Conservation (phyloP, 1,284 basidiomycete species). For the Cystobasidium pallidum region DNA sequence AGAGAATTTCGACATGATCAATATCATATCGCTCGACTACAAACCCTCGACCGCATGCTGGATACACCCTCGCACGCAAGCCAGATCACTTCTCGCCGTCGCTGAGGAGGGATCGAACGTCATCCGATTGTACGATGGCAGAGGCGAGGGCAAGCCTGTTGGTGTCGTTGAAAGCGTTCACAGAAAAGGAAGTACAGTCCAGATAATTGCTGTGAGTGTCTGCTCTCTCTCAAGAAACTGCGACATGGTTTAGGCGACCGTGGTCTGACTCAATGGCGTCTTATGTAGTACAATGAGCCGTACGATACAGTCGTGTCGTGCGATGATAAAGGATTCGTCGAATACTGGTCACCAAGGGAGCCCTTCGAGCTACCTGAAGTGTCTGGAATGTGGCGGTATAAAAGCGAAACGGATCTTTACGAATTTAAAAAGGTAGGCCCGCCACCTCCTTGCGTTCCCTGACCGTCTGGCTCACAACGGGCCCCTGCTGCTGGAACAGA, state of each 20-base stretch:
- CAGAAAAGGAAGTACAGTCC: conserved; percentile 60
- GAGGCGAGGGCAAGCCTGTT: conserved; percentile 77
- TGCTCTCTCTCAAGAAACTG: not conserved
- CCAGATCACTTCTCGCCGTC: conserved; percentile 85
- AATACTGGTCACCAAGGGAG: conserved; percentile 91
- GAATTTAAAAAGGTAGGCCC: conserved; percentile 90
- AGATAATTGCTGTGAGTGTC: conserved; percentile 31
- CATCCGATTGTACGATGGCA: conserved; percentile 89
- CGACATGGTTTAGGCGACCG: too few relatives aligned
- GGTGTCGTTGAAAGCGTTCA: conserved; percentile 77
- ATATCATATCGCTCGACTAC: conserved; percentile 88
- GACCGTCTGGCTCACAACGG: too few relatives aligned
- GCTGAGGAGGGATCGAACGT: conserved; percentile 74
- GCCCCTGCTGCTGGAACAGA: conserved; percentile 60
- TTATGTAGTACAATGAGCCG: conserved; percentile 78
- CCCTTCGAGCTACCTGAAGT: conserved; percentile 81
- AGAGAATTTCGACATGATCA: conserved; percentile 98
- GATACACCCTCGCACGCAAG: conserved; percentile 87
- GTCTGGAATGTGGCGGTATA: conserved; percentile 83
- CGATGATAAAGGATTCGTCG: conserved; percentile 91
- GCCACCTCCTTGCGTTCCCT: not conserved
- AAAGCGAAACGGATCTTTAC: conserved; percentile 89
- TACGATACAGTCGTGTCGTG: conserved; percentile 92
- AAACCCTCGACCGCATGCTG: conserved; percentile 85
- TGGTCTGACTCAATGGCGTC: conserved; percentile 69